Conservation (phyloP, 495 filamentous ascomycete species). For the Wilcoxina mikolae region DNA sequence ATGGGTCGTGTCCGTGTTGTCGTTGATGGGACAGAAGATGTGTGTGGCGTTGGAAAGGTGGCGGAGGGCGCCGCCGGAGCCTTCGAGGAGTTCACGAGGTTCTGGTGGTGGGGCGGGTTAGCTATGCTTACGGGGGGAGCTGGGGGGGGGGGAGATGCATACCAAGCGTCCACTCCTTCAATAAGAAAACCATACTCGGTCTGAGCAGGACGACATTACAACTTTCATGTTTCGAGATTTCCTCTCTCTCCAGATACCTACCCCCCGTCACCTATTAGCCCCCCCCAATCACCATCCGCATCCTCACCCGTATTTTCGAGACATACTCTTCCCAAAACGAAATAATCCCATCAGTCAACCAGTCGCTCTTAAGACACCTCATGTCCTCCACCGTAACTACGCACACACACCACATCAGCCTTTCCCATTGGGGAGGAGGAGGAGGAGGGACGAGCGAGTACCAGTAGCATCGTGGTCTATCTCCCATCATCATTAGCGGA, state of each 20-base stretch:
- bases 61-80: slow-evolving; percentile 43
- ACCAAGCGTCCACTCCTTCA: not conserved
- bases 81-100: not conserved
- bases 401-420: too few relatives aligned
- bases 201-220: slow-evolving; percentile 83
- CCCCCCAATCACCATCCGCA: too few relatives aligned
- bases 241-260: slow-evolving; percentile 82
- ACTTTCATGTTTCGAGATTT: slow-evolving; percentile 55
- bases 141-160: not conserved
- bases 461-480: slow-evolving; percentile 52
- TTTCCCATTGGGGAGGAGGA: too few relatives aligned
- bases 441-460: too few relatives aligned
- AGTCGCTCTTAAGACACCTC: slow-evolving; percentile 74
- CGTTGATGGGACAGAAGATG: slow-evolving; percentile 94
- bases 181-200: slow-evolving; percentile 56
- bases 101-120: not conserved
- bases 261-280: not conserved
- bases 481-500: not conserved
- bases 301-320: too few relatives aligned
- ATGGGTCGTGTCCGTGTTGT: slow-evolving; percentile 55
- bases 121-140: not conserved
- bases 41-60: slow-evolving; percentile 73
- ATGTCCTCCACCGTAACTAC: slow-evolving; percentile 79
- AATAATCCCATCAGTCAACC: slow-evolving; percentile 76
- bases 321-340: not conserved